A percentile compares a stretch with the other conserved stretches of the same genome.
phyloP scores from a whole-genome alignment of 306 rosid species.

The Vachellia pachyceras region DNA sequence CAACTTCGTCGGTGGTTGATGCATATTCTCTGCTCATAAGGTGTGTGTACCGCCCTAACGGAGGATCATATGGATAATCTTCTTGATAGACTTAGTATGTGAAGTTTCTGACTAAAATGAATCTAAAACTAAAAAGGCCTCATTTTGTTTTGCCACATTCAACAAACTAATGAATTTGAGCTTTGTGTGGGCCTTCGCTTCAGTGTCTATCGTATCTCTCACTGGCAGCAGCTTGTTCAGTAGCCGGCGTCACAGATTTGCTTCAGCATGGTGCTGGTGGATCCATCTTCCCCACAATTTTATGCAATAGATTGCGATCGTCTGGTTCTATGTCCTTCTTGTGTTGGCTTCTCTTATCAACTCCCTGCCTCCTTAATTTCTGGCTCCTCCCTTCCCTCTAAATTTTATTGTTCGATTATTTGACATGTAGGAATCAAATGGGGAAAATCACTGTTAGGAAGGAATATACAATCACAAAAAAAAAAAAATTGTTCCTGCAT shows the following conservation, averaged over 20 bases:
- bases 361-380: neutral
- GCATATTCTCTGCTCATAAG: constrained; percentile 73
- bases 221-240: constrained; percentile 84
- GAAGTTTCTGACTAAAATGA: constrained; percentile 11
- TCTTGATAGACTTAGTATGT: constrained; percentile 75
- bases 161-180: constrained; percentile 32
- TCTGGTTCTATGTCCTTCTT: neutral
- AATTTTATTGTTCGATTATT: too few species aligned
- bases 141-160: too few species aligned
- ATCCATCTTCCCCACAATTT: neutral
- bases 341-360: neutral
- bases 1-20: constrained; percentile 72
- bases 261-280: neutral
- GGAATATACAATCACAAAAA: too few species aligned
- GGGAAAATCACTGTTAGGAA: too few species aligned
- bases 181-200: neutral
- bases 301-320: neutral
- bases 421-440: too few species aligned
- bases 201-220: constrained; percentile 78
- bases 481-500: too few species aligned
- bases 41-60: constrained; percentile 62
- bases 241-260: constrained; percentile 63
- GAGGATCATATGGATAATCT: constrained; percentile 55
- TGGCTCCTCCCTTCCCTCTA: constrained; percentile 7
- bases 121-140: neutral